Base-by-base conservation (phyloP, 257 asterid genomes). In the Nemophila menziesii region DNA sequence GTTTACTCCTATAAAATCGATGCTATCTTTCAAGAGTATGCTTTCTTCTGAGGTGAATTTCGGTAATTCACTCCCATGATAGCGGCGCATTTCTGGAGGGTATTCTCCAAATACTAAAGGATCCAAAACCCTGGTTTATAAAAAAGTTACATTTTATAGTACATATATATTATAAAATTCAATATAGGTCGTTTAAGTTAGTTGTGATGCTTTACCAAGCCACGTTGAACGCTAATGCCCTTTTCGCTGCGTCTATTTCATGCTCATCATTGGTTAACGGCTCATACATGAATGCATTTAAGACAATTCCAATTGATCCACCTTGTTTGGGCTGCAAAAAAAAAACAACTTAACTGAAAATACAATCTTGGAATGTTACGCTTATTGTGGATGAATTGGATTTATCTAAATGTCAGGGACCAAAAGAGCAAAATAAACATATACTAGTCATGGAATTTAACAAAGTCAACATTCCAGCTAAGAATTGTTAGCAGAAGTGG, bases 1-100 rank as follows among this genome's bases (percentile, higher is more conserved):
- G 64, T 87, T 87, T 45, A 87, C 48, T 44, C 97, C 97, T 1
- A 87, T 63, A 49, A 75, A 83, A 52, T 87, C 95, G n/a, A 60
- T 54, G 29, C 93, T 80, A 8, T 68, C 70, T 40, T 52, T 78
- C n/a, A 87, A 33, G 37, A 67, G 63, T 8, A 11, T 12, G 17
- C 16, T 57, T 46, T 80, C 95, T n/a, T 80, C 75, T 4, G 48
- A 18, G 20, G 93, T 62, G 64, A 87, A 87, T 4, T 2, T 60
- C 0, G 82, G 92, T 8, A 87, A 40, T 13, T 79, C 69, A 22
- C 34, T 45, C 42, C 79, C 72, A 13, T 59, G 81, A 48, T 60
- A 58, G 16, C 26, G 61, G 49, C 48, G 68, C 93, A 87, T 80
- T 57, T 79, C 84, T n/a, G 61, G 58, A 21, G 97, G 97, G 57